Evolutionary conservation across 768 basidiomycete species (phyloP).

Genomic region (Tricholoma hemisulphureum): DNA sequence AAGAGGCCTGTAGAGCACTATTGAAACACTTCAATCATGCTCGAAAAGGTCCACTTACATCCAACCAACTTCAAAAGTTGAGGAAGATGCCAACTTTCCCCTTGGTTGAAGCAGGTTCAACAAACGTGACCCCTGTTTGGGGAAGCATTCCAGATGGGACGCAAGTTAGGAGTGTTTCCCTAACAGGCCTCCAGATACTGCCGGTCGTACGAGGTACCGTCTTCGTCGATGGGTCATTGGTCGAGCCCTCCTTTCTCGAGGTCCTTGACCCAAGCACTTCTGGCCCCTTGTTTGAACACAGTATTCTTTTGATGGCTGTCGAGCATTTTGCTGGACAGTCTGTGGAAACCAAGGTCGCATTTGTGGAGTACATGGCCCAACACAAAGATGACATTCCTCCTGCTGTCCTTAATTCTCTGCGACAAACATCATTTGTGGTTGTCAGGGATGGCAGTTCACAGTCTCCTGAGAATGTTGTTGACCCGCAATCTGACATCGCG

Average conservation of each 20-base stretch:
- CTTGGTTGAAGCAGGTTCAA: neutral
- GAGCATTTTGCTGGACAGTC: constrained; percentile 30
- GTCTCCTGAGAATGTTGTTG: constrained; percentile 27
- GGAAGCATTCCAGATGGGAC: constrained; percentile 1
- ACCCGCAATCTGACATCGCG: constrained; percentile 30
- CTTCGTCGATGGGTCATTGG: constrained; percentile 28
- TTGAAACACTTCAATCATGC: neutral
- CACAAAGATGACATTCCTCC: constrained; percentile 24
- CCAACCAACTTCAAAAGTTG: constrained; percentile 7
- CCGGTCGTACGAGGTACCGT: constrained; percentile 19
- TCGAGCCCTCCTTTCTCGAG: constrained; percentile 20
- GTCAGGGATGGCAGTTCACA: constrained; percentile 17
- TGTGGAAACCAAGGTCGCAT: constrained; percentile 20
- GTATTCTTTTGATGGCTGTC: constrained; percentile 27
- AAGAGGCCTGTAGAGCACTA: constrained; percentile 1
- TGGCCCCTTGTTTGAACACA: constrained; percentile 16
- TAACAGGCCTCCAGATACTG: constrained; percentile 28
- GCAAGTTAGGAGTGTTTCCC: neutral
- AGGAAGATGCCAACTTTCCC: constrained; percentile 4
- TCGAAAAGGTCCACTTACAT: neutral
- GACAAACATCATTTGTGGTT: constrained; percentile 26
- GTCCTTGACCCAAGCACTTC: constrained; percentile 23
- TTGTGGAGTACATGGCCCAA: constrained; percentile 28
- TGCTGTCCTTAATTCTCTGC: constrained; percentile 22
- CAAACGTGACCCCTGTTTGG: neutral